These are phyloP conservation scores for Candida khao-thaluensis DNA, from an alignment of 805 yeast genomes.

Conservation along the genomic window DNA sequence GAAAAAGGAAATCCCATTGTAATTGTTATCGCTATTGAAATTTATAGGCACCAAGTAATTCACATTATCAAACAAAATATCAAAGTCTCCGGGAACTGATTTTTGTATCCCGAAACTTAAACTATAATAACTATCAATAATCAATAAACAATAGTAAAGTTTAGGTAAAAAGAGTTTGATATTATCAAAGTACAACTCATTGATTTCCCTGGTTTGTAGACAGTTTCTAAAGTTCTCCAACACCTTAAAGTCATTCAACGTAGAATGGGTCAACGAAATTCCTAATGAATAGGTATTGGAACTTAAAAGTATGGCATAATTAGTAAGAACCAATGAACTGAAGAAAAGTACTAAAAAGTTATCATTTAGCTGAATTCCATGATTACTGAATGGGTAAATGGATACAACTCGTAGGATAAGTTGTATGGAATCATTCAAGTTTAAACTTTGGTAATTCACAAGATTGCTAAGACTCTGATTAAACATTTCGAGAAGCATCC, in stretches of 20 bases:
- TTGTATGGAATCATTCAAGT: slow-evolving; percentile 32
- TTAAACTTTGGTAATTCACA: slow-evolving; percentile 32
- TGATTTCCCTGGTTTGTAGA: slow-evolving; percentile 20
- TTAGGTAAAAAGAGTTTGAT: slow-evolving; percentile 36
- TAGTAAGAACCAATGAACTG: slow-evolving; percentile 36
- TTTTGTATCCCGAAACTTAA: slow-evolving; percentile 35
- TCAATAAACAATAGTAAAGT: slow-evolving; percentile 46
- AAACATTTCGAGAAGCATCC: slow-evolving; percentile 40
- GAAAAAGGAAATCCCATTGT: slow-evolving; percentile 14
- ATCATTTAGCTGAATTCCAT: slow-evolving; percentile 24
- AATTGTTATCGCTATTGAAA: slow-evolving; percentile 5
- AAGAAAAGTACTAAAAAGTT: slow-evolving; percentile 27
- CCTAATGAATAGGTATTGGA: slow-evolving; percentile 63
- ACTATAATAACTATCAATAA: slow-evolving; percentile 35
- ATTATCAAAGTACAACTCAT: slow-evolving; percentile 21
- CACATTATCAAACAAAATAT: slow-evolving; percentile 15
- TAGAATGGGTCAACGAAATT: slow-evolving; percentile 48
- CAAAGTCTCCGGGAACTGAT: slow-evolving; percentile 5
- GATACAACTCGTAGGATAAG: slow-evolving; percentile 34
- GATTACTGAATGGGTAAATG: slow-evolving; percentile 34
- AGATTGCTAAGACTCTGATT: slow-evolving; percentile 39
- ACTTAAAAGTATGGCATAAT: slow-evolving; percentile 56
- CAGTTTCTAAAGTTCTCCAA: slow-evolving; percentile 44
- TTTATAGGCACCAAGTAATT: slow-evolving; percentile 18
- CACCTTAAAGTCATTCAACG: slow-evolving; percentile 59